These are phyloP conservation scores for Debaryomyces fabryi DNA, from an alignment of 1,139 yeast species.

Conservation along the genomic window DNA sequence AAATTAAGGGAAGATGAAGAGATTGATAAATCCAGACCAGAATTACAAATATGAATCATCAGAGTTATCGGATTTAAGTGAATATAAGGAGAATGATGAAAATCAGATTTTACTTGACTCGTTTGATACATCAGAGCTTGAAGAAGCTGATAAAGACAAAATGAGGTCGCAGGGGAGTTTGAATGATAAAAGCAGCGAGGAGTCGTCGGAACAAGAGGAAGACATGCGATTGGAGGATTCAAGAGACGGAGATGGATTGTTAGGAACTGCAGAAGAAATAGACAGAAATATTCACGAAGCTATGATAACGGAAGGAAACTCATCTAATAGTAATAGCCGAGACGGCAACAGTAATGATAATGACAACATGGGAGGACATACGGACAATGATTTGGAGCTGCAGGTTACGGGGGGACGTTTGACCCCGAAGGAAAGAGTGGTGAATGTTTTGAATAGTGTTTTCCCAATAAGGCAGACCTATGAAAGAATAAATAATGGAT, in stretches of 20 bases:
- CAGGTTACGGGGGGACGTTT: constrained; percentile 14
- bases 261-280: constrained; percentile 13
- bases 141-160: constrained; percentile 10
- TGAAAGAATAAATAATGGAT: constrained; percentile 47
- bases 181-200: constrained; percentile 1
- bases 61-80: constrained; percentile 15
- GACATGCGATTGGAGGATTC: constrained; percentile 10
- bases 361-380: not conserved
- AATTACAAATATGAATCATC: constrained; percentile 1
- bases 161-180: constrained; percentile 4
- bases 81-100: constrained; percentile 9
- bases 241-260: not conserved
- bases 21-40: not conserved
- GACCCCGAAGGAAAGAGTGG: constrained; percentile 34
- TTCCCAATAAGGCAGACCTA: constrained; percentile 48
- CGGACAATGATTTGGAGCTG: constrained; percentile 11
- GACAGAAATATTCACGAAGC: constrained; percentile 21
- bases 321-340: constrained; percentile 3
- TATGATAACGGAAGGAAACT: constrained; percentile 15
- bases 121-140: constrained; percentile 12
- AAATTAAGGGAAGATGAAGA: not conserved
- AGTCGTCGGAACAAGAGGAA: constrained; percentile 3
- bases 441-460: constrained; percentile 36
- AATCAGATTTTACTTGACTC: constrained; percentile 15
- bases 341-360: not conserved